Percentiles rank a stretch among this genome's conserved stretches.
Evolutionary conservation across 371 early-diverging fungal genomes (phyloP).

Genomic region (Mucor circinelloides): DNA sequence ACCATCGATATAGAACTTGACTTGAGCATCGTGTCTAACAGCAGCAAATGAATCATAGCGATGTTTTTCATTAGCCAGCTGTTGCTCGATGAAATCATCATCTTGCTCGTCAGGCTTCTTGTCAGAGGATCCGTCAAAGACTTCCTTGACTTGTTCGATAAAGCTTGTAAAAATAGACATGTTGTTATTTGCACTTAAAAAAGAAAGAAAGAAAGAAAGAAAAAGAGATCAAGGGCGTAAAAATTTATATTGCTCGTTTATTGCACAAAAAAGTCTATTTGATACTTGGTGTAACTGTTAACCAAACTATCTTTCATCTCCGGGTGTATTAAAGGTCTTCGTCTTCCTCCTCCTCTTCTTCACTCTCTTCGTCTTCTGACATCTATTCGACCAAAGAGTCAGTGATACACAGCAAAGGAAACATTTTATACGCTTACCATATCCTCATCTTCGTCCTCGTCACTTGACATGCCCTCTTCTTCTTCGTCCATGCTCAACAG

Average conservation of each 20-base stretch:
- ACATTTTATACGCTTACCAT: background rate
- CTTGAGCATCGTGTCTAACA: slow-evolving; percentile 66
- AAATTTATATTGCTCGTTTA: slow-evolving; percentile 3
- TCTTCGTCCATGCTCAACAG: slow-evolving; percentile 45
- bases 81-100: slow-evolving; percentile 27
- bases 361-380: slow-evolving; percentile 21
- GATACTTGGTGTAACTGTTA: slow-evolving; percentile 9
- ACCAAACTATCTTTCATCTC: slow-evolving; percentile 9
- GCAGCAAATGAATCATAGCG: slow-evolving; percentile 85
- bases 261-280: slow-evolving; percentile 9
- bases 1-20: slow-evolving; percentile 82
- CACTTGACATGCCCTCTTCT: slow-evolving; percentile 14
- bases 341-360: slow-evolving; percentile 4
- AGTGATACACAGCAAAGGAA: background rate
- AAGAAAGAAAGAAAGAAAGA: slow-evolving; percentile 11
- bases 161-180: slow-evolving; percentile 39
- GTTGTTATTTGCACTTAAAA: background rate
- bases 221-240: background rate
- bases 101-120: slow-evolving; percentile 19
- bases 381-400: slow-evolving; percentile 5
- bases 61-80: slow-evolving; percentile 49
- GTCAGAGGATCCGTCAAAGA: slow-evolving; percentile 20
- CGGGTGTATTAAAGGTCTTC: background rate
- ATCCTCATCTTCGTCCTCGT: slow-evolving; percentile 18
- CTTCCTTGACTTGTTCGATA: slow-evolving; percentile 24